A percentile compares a stretch with the other conserved stretches of the same genome.
Conservation (phyloP, 2,329 filamentous ascomycete genomes). For the Sporothrix mexicana region DNA sequence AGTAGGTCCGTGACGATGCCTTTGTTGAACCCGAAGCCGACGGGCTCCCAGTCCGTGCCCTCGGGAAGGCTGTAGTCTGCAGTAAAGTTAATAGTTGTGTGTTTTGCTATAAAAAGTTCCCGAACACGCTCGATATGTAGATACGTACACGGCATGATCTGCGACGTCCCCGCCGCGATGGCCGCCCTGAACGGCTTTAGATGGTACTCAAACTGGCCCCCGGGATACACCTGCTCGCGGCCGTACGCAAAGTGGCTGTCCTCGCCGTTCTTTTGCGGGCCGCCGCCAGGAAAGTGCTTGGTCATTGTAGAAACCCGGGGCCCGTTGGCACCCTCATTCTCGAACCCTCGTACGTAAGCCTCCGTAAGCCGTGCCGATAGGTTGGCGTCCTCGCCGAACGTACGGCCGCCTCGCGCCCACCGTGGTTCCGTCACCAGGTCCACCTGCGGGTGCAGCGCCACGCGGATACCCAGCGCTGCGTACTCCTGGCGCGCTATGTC, state of each 20-base stretch:
- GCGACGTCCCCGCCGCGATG: background rate
- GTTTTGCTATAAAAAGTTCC: too few species aligned
- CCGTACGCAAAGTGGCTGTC: background rate
- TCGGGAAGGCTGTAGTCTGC: background rate
- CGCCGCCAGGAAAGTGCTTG: background rate
- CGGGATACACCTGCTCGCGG: background rate
- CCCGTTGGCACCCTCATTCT: background rate
- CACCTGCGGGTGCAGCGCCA: background rate
- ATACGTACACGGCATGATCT: background rate
- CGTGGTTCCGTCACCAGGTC: background rate
- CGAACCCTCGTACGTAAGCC: background rate
- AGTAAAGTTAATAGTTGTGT: too few species aligned
- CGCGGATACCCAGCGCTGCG: background rate
- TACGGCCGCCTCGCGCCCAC: background rate
- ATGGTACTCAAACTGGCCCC: background rate
- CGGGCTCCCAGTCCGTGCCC: background rate
- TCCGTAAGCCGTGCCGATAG: background rate
- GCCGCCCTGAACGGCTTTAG: background rate
- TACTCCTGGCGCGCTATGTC: background rate
- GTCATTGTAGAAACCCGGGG: background rate
- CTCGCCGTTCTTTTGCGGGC: background rate
- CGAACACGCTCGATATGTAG: too few species aligned
- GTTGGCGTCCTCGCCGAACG: background rate
- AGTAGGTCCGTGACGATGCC: background rate
- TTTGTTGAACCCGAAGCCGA: background rate